phyloP scores from a whole-genome alignment of 169 alveolate genomes.

The Blepharisma undulans region DNA sequence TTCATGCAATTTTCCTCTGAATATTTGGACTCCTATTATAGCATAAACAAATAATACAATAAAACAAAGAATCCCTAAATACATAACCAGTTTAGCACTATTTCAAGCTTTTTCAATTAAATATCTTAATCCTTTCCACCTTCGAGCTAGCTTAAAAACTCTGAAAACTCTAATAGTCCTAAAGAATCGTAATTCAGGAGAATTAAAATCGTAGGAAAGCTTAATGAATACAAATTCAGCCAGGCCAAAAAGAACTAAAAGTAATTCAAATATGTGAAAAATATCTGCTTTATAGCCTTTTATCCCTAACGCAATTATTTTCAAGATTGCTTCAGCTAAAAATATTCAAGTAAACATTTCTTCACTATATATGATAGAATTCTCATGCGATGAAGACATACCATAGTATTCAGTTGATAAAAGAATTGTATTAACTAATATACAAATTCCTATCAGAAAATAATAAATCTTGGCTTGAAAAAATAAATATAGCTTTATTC shows the following conservation, averaged over 20 bases:
- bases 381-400: not conserved
- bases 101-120: not conserved
- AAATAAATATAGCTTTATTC: not conserved
- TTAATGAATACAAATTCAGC: slow-evolving; percentile 3
- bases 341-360: not conserved
- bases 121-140: slow-evolving; percentile 5
- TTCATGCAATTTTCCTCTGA: slow-evolving; percentile 43
- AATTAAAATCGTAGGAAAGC: slow-evolving; percentile 18
- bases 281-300: slow-evolving; percentile 9
- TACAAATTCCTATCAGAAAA: not conserved
- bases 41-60: slow-evolving; percentile 51
- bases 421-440: slow-evolving; percentile 11
- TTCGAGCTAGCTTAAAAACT: slow-evolving; percentile 37
- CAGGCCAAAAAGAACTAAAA: slow-evolving; percentile 9
- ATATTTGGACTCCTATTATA: slow-evolving; percentile 58
- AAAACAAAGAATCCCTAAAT: slow-evolving; percentile 50
- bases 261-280: slow-evolving; percentile 53
- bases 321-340: not conserved
- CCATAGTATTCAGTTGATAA: slow-evolving; percentile 14
- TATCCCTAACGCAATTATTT: slow-evolving; percentile 23
- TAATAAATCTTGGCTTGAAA: not conserved
- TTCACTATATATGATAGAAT: not conserved
- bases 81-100: not conserved
- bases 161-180: slow-evolving; percentile 30
- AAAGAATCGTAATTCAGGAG: not conserved